Base-by-base conservation (phyloP, 345 rosid species). In the Gossypium anomalum region DNA sequence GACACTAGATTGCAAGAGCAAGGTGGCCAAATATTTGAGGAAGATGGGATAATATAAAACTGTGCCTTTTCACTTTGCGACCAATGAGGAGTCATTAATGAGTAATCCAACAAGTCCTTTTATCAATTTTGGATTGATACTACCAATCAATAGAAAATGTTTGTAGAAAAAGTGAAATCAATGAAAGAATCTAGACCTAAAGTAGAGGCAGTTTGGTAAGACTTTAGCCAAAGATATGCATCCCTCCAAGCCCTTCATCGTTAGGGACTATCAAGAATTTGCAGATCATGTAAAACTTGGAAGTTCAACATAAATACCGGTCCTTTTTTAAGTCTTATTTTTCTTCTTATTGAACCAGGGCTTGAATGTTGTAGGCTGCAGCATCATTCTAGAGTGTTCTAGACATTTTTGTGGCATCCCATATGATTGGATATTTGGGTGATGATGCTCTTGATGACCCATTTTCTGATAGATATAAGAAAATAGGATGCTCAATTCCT, bases 21-120 rank as follows among this genome's bases (percentile, higher is more conserved):
- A 78, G 89, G 53, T 62, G 92, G 92, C 23, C 41, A 76, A 69
- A 88, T 90, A 45, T 72, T 87, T 0, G 94, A 94, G 79, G 85
- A 78, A 80, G 91, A 90, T 56, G 97, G 91, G 51, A 81, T 92
- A 22, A 23, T 88, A 60, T 92, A 85, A 71, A 94, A 86, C 66
- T 88, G 94, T n/a, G 92, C 90, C 1, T 92, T 94, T 56, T 84
- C 90, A 1, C 67, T 88, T 2, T 90, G 93, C 55, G 92, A 94
- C 67, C 78, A 87, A 71, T 93, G 97, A 8, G 75, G 84, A 60
- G 83, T 87, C 52, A 52, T 85, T 61, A 90, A 92, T 14, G 87
- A 87, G 96, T 91, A 88, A 69, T 57, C 7, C 19, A 17, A 34
- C 56, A n/a, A 17, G 38, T n/a, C 4, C 48, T 12, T 64, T 61